Evolutionary conservation across 2,329 filamentous ascomycete species (phyloP).

Genomic region (Fulvia fulva): DNA sequence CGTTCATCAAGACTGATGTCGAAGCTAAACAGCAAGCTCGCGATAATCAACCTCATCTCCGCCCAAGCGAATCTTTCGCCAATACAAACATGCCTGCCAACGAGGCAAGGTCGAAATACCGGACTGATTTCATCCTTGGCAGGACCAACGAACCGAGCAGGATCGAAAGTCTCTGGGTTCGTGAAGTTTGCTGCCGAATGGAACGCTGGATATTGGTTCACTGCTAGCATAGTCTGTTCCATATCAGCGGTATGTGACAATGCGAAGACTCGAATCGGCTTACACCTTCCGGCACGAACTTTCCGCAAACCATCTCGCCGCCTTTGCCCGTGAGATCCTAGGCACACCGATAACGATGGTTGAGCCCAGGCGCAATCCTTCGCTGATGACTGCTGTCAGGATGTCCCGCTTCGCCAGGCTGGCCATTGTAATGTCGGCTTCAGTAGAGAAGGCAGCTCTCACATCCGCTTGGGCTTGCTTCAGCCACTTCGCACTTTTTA

Average conservation of each 20-base stretch:
- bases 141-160: not conserved
- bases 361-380: constrained; percentile 1
- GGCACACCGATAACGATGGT: constrained; percentile 2
- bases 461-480: not conserved
- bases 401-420: not conserved
- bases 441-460: not conserved
- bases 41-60: constrained; percentile 5
- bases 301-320: constrained; percentile 3
- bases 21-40: constrained; percentile 1
- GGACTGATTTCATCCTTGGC: not conserved
- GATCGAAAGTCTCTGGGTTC: not conserved
- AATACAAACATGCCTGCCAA: constrained; percentile 1
- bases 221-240: not conserved
- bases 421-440: not conserved
- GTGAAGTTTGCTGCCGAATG: not conserved
- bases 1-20: constrained; percentile 1
- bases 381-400: constrained; percentile 4
- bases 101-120: not conserved
- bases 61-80: constrained; percentile 7
- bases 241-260: not conserved
- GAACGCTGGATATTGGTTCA: constrained; percentile 7
- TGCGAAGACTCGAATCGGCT: not conserved
- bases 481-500: not conserved
- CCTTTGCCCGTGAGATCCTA: not conserved
- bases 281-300: constrained; percentile 3